Evolutionary conservation across 495 filamentous ascomycete genomes (phyloP).

Genomic region (Jackrogersella multiformis): DNA sequence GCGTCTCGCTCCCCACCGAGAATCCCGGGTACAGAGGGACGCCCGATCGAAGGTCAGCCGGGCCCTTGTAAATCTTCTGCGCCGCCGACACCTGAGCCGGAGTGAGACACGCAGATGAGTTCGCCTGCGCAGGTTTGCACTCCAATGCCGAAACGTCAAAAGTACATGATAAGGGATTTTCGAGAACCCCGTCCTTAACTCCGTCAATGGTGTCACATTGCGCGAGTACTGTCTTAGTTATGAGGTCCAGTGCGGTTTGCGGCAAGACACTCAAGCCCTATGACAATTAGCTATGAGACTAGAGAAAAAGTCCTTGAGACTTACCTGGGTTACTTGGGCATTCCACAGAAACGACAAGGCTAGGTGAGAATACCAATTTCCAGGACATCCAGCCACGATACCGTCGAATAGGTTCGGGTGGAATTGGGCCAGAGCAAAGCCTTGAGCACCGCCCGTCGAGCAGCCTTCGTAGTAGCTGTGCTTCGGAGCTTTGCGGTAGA

Average conservation of each 20-base stretch:
- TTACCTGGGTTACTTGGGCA: constrained; percentile 42
- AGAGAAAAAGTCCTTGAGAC: not conserved
- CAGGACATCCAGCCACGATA: constrained; percentile 53
- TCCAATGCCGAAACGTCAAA: constrained; percentile 49
- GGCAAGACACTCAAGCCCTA: constrained; percentile 34
- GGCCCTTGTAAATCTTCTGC: constrained; percentile 46
- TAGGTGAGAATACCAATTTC: constrained; percentile 57
- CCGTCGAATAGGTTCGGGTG: constrained; percentile 56
- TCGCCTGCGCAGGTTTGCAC: constrained; percentile 38
- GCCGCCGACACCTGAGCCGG: constrained; percentile 41
- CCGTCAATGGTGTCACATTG: constrained; percentile 54
- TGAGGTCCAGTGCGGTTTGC: constrained; percentile 49
- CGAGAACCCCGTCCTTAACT: constrained; percentile 51
- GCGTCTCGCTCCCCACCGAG: constrained; percentile 46
- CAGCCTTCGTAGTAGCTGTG: constrained; percentile 55
- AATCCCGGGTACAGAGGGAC: constrained; percentile 52
- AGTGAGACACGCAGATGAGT: constrained; percentile 45
- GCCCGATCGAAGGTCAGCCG: constrained; percentile 32
- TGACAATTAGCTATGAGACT: not conserved
- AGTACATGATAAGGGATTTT: constrained; percentile 51
- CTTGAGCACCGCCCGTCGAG: constrained; percentile 59
- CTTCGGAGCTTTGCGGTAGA: constrained; percentile 45
- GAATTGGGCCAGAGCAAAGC: constrained; percentile 56
- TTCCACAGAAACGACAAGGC: constrained; percentile 57
- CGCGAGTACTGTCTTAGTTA: constrained; percentile 45